Evolutionary conservation across 768 basidiomycete species (phyloP), one percentile per base, ranked within the genome.

Genomic region (Omphalotus guepiniiformis): DNA sequence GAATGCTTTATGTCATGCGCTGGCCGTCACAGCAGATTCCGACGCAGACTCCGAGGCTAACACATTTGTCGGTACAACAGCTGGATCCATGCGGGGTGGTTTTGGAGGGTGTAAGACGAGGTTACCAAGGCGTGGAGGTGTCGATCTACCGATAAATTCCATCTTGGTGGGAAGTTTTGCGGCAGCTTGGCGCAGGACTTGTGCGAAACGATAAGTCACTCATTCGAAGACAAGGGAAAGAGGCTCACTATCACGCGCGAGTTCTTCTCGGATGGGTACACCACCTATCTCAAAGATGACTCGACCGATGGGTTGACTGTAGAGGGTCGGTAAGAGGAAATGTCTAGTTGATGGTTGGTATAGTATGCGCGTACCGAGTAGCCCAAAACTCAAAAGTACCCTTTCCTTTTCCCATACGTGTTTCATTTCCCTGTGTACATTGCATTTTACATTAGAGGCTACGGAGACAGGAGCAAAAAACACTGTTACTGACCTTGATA

Each of bases 321-420:
- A 29, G 18, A 48, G 15, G 42, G 39, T 26, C 22, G 32, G n/a
- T 26, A 30, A 30, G n/a, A 7, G 18, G 34, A 21, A 13, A 13
- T 9, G 12, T 11, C 46, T 18, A 18, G n/a, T 18, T 32, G 6
- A 43, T n/a, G n/a, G n/a, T n/a, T n/a, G n/a, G n/a, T n/a, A n/a
- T 28, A 43, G 5, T 50, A 51, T 19, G 23, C 1, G 60, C 80
- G 46, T 57, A 92, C 90, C 91, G 81, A 49, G 88, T 90, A 22
- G 94, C 91, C 96, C 96, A 99, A 63, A 77, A 97, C 61, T 98
- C 96, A 58, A 98, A 98, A 0, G 88, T 81, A 38, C 96, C 96
- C 66, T 99, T 99, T 50, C 96, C 96, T 69, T 98, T 98, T 42
- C 96, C 96, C 96, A 98, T 97, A 76, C 96, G 88, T 4, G 93